Percentiles rank a stretch among this genome's conserved stretches.
These are phyloP conservation scores for Heterobasidion irregulare DNA, from an alignment of 1,284 basidiomycete genomes.

Conservation along the genomic window DNA sequence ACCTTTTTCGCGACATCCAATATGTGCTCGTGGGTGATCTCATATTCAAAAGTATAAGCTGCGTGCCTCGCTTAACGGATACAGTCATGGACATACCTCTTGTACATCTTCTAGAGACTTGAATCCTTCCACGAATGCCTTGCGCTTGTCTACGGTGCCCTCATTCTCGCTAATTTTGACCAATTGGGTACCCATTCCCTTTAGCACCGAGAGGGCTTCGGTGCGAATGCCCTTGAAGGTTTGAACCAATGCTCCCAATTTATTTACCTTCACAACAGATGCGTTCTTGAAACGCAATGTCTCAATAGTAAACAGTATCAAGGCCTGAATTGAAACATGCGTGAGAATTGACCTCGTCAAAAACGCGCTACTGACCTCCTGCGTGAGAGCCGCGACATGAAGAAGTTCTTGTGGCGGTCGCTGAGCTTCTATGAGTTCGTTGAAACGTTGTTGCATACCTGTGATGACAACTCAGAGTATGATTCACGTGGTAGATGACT, in stretches of 20 bases:
- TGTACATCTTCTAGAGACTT: conserved; percentile 25
- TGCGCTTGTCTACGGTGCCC: conserved; percentile 42
- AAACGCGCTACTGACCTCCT: conserved; percentile 49
- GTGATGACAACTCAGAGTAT: conserved; percentile 2
- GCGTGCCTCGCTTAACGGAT: background rate
- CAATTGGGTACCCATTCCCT: conserved; percentile 47
- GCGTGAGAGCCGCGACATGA: conserved; percentile 61
- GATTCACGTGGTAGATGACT: background rate
- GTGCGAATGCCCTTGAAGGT: conserved; percentile 55
- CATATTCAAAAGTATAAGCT: conserved; percentile 2
- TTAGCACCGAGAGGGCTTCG: conserved; percentile 41
- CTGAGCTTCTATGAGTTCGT: conserved; percentile 27
- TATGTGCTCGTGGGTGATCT: conserved; percentile 64
- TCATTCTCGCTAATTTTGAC: conserved; percentile 40
- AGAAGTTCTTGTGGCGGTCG: conserved; percentile 45
- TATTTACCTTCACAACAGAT: conserved; percentile 63
- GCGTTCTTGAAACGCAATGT: conserved; percentile 63
- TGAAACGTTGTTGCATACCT: conserved; percentile 51
- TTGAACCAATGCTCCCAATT: conserved; percentile 58
- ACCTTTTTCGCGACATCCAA: conserved; percentile 53
- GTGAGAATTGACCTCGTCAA: background rate
- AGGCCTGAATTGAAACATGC: conserved; percentile 35
- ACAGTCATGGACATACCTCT: conserved; percentile 28
- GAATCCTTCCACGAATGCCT: conserved; percentile 43
- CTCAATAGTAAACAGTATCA: conserved; percentile 56